phyloP scores from a whole-genome alignment of 768 basidiomycete genomes.

The Pisolithus microcarpus region DNA sequence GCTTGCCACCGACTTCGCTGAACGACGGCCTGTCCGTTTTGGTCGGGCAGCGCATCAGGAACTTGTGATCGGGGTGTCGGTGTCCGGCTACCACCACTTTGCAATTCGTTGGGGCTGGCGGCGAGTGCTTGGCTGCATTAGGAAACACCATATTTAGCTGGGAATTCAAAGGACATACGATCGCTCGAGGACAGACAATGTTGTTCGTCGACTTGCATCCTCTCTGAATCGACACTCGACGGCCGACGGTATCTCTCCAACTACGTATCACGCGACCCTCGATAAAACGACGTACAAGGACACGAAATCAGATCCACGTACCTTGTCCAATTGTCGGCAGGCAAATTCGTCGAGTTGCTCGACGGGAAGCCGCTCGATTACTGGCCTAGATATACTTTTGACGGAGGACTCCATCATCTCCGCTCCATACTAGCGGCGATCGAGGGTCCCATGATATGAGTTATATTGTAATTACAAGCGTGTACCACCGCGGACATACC shows the following conservation, averaged over 20 bases:
- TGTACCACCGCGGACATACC: conserved; percentile 33
- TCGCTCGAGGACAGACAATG: not conserved
- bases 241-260: conserved; percentile 44
- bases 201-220: conserved; percentile 20
- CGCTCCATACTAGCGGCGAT: conserved; percentile 60
- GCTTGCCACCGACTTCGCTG: conserved; percentile 82
- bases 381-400: conserved; percentile 73
- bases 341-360: conserved; percentile 81
- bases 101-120: not conserved
- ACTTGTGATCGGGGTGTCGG: conserved; percentile 18
- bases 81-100: conserved; percentile 12
- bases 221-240: conserved; percentile 24
- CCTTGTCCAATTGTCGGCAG: conserved; percentile 78
- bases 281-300: not conserved
- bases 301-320: conserved; percentile 31
- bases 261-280: conserved; percentile 21
- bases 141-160: conserved; percentile 8
- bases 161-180: not conserved
- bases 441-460: conserved; percentile 3
- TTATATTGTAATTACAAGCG: conserved; percentile 2
- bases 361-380: conserved; percentile 72
- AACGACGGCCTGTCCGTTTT: conserved; percentile 43
- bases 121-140: not conserved
- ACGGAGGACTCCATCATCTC: conserved; percentile 84
- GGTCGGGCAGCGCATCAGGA: conserved; percentile 10